phyloP scores from a whole-genome alignment of 176 grass and related monocot genomes.

The Pharus latifolius region DNA sequence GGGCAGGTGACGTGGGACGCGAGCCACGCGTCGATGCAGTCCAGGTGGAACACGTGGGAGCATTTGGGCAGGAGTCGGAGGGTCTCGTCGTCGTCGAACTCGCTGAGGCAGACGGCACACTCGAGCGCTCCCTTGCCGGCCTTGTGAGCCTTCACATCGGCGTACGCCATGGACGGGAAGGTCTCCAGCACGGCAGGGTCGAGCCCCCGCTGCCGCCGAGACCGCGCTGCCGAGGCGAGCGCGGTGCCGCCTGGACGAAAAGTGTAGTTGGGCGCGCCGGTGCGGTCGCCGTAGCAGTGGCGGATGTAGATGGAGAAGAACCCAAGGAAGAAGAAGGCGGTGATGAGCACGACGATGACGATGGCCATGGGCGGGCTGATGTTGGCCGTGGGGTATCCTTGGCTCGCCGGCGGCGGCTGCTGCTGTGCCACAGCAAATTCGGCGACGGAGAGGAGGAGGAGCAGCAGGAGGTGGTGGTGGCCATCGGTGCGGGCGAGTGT shows the following conservation, averaged over 20 bases:
- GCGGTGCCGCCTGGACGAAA: background rate
- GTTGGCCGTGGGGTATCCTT: background rate
- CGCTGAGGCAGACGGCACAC: conserved; percentile 92
- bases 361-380: conserved; percentile 74
- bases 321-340: conserved; percentile 69
- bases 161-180: conserved; percentile 72
- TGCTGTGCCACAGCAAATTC: background rate
- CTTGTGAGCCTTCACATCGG: conserved; percentile 82
- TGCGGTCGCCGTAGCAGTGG: conserved; percentile 29
- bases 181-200: conserved; percentile 40
- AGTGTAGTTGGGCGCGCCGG: background rate
- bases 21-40: conserved; percentile 91
- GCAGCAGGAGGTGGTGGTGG: background rate
- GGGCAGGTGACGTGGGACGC: conserved; percentile 70
- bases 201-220: conserved; percentile 44
- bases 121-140: conserved; percentile 58
- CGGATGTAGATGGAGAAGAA: conserved; percentile 89
- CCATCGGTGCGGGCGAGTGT: background rate
- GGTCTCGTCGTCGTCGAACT: conserved; percentile 90
- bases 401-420: background rate
- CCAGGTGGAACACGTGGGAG: conserved; percentile 82
- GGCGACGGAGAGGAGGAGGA: conserved; percentile 4
- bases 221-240: background rate
- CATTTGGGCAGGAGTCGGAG: conserved; percentile 80
- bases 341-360: conserved; percentile 67